Percentiles rank a stretch among this genome's conserved stretches.
phyloP scores from a whole-genome alignment of 83 land plant species.

The Diphasiastrum complanatum region DNA sequence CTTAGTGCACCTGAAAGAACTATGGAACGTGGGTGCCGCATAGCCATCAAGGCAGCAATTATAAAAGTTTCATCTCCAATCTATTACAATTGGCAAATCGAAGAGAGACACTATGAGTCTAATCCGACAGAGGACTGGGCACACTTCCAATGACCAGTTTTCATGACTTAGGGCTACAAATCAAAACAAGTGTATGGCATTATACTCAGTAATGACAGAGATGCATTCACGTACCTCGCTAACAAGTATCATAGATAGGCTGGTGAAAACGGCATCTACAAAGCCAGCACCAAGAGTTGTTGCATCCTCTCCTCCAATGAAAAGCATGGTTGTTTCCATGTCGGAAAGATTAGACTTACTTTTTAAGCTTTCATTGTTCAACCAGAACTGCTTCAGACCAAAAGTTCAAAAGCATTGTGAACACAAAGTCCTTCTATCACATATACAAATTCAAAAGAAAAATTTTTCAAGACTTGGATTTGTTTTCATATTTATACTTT shows the following conservation, averaged over 20 bases:
- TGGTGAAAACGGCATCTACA: slow-evolving; percentile 78
- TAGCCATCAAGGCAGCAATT: slow-evolving; percentile 97
- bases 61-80: slow-evolving; percentile 99
- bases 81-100: slow-evolving; percentile 36
- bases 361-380: too few relatives aligned
- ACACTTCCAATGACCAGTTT: not conserved
- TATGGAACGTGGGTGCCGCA: slow-evolving; percentile 95
- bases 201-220: not conserved
- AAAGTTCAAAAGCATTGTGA: too few relatives aligned
- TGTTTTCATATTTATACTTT: too few relatives aligned
- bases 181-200: not conserved
- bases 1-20: slow-evolving; percentile 92
- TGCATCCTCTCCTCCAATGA: slow-evolving; percentile 5
- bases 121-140: not conserved
- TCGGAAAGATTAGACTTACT: too few relatives aligned
- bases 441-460: too few relatives aligned
- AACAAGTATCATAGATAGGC: slow-evolving; percentile 92
- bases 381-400: too few relatives aligned
- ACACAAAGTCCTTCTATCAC: too few relatives aligned
- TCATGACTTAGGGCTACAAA: not conserved
- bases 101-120: not conserved
- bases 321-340: too few relatives aligned
- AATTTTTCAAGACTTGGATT: too few relatives aligned
- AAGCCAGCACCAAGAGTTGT: slow-evolving; percentile 33
- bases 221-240: slow-evolving; percentile 60